Conservation (phyloP, 2,329 filamentous ascomycete species). For the Talaromyces sp. region DNA sequence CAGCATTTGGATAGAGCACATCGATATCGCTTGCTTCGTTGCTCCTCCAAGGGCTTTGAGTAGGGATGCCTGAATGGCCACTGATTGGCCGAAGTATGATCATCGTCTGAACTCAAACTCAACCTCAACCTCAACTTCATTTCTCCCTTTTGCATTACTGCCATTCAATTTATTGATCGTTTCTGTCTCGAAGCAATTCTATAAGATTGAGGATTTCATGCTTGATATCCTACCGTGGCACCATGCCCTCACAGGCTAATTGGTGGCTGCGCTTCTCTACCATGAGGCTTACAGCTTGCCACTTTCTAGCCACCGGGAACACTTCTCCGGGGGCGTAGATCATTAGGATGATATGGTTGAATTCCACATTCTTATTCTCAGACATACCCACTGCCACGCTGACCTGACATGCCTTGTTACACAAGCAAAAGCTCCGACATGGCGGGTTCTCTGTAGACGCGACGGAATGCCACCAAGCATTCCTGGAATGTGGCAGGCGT, state of each 20-base stretch:
- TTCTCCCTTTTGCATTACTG: neutral
- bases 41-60: neutral
- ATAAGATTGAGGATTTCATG: neutral
- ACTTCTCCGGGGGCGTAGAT: neutral
- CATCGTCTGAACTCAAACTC: neutral
- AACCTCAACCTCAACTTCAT: neutral
- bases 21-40: neutral
- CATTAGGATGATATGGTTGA: too few relatives aligned
- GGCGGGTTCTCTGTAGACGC: slow-evolving; percentile 3
- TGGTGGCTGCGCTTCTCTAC: neutral
- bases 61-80: neutral
- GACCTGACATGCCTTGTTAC: neutral
- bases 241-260: neutral
- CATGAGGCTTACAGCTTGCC: neutral
- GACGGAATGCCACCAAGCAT: slow-evolving; percentile 10
- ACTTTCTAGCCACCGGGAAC: neutral
- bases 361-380: neutral
- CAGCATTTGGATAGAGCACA: neutral
- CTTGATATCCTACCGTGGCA: neutral
- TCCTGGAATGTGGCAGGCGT: slow-evolving; percentile 12
- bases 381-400: neutral
- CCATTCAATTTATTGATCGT: neutral
- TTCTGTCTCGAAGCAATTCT: too few relatives aligned
- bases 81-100: neutral
- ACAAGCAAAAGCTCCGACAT: neutral